Base-by-base conservation (phyloP, 305 asterid species). In the Plantago rigida region DNA sequence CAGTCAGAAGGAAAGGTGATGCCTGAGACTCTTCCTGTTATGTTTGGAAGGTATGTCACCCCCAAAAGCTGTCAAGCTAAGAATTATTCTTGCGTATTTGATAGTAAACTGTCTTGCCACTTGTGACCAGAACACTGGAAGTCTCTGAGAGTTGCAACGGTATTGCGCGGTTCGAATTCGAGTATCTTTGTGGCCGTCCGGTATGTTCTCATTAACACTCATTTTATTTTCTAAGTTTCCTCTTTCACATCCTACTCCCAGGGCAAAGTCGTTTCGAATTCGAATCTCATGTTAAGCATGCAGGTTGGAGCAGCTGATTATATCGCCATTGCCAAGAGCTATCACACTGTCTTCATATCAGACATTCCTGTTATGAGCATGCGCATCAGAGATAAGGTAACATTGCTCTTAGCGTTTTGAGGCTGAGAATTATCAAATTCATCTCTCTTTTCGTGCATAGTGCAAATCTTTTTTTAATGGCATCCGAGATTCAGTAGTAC, bases 231-330 rank as follows among this genome's bases (percentile, higher is more conserved):
- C 10, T 36, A 36, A 36, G 10, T 36, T 36, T 36, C 11, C 1
- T 36, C 44, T 36, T 36, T 36, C 10, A 31, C 2, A 4, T 31
- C 39, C 39, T 31, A 3, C 5, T 31, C 7, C 4, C 39, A 4
- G 39, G 39, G 8, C 39, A 31, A 31, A 31, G 39, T 31, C 5
- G 5, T 31, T 5, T 1, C 39, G 7, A 31, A 31, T 3, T 31
- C 2, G 50, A 55, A 60, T 66, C 58, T 69, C 60, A 51, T 63
- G n/a, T 49, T 71, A 59, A 66, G 61, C 69, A 51, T 80, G 73
- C 82, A 92, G 98, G 78, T 86, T 41, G 99, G 99, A 66, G 99
- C 99, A 39, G 97, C 99, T 59, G 99, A 92, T 79, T 92, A 88
- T 68, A 92, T 92, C 57, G 89, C 99, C 51, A 71, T 92, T 62